Base-by-base conservation (phyloP, 768 basidiomycete species). In the Porpolomopsis calyptriformis region DNA sequence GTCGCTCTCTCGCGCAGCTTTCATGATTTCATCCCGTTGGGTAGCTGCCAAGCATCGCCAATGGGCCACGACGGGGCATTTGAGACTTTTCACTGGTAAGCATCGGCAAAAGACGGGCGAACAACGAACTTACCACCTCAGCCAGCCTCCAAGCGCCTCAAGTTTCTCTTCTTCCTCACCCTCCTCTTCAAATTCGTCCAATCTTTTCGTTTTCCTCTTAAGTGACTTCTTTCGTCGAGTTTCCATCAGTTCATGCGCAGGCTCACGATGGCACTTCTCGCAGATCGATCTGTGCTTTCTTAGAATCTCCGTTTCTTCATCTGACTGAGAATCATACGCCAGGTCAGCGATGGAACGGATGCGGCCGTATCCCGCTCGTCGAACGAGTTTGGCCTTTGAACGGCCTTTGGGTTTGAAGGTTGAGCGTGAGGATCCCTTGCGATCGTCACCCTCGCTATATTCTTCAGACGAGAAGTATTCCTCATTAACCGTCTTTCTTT, bases 21-120 rank as follows among this genome's bases (percentile, higher is more conserved):
- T 78, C 27, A 80, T 63, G 24, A 92, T 82, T 51, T 88, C 84
- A 27, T 83, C 80, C 29, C 77, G 76, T 57, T 86, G 81, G 16
- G 68, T 68, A 38, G 57, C 60, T 11, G 80, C 72, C 22, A 91
- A 66, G 58, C 87, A 91, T 29, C 62, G 72, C 85, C 84, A 90
- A 58, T 91, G 88, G 31, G 76, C 76, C 18, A 72, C 70, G 36
- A 88, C 77, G 11, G 85, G 82, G 49, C 88, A 92, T 58, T 78
- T 82, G 34, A 87, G 69, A 57, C 86, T 89, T 33, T 40, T 4
- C n/a, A 26, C 8, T 26, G 31, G 27, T 60, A 7, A 59, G 40
- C 34, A 49, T 29, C 14, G 33, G 38, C 36, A 35, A 4, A 47
- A 35, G 4, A 29, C 14, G 25, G 18, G 22, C 14, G 18, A 16